Percentiles rank a stretch among this genome's conserved stretches.
Evolutionary conservation across 1,284 basidiomycete species (phyloP).

Genomic region (Cerioporus squamosus): DNA sequence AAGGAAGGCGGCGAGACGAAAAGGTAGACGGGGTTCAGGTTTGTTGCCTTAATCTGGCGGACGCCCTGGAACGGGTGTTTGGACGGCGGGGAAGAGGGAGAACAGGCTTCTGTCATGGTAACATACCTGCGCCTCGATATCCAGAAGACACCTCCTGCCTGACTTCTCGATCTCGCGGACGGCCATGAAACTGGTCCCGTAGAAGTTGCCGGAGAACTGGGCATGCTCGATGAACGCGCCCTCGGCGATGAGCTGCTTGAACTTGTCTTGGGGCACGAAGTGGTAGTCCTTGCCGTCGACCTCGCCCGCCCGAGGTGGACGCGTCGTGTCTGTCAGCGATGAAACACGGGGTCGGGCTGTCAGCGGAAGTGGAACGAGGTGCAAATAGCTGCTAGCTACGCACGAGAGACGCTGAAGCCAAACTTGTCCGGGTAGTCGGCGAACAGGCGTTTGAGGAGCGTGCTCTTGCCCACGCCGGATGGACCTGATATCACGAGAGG

Average conservation of each 20-base stretch:
- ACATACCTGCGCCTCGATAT: conserved; percentile 94
- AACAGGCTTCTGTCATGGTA: background rate
- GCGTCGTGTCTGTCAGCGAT: conserved; percentile 81
- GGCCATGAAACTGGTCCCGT: conserved; percentile 87
- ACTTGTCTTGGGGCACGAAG: conserved; percentile 65
- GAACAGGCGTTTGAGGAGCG: conserved; percentile 87
- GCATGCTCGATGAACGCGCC: conserved; percentile 80
- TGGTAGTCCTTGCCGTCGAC: conserved; percentile 81
- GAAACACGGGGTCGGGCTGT: conserved; percentile 16
- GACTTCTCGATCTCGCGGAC: conserved; percentile 58
- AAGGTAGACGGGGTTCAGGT: conserved; percentile 86
- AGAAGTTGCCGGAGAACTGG: conserved; percentile 90
- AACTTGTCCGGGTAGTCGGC: conserved; percentile 84
- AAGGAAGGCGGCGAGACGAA: conserved; percentile 93
- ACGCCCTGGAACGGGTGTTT: conserved; percentile 68
- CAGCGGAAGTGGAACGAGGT: conserved; percentile 12
- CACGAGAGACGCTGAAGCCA: conserved; percentile 95
- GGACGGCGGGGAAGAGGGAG: conserved; percentile 18
- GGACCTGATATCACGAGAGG: conserved; percentile 84
- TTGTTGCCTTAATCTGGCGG: conserved; percentile 73
- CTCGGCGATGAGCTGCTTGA: conserved; percentile 64
- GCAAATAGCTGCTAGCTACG: conserved; percentile 33
- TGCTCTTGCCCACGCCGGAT: conserved; percentile 95
- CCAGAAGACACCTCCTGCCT: conserved; percentile 86
- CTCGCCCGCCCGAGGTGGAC: conserved; percentile 85